A percentile compares a stretch with the other conserved stretches of the same genome.
Evolutionary conservation across 345 rosid genomes (phyloP).

Genomic region (Cardamine occulta): DNA sequence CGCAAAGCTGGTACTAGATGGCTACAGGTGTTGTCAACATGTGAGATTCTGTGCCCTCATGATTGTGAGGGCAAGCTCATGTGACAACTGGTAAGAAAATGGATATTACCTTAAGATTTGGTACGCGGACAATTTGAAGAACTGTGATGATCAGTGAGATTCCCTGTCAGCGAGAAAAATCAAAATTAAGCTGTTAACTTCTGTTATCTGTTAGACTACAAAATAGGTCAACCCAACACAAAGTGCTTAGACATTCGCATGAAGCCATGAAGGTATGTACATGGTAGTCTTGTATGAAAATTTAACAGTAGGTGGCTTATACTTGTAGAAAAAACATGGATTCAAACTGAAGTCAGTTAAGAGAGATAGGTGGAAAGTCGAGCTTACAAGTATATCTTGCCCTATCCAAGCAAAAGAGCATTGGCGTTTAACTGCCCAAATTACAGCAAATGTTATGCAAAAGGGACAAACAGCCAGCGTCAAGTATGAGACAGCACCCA

Average conservation of each 20-base stretch:
- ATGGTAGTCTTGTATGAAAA: neutral
- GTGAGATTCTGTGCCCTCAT: neutral
- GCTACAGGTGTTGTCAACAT: conserved; percentile 1
- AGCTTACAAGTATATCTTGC: conserved; percentile 97
- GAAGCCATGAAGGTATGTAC: neutral
- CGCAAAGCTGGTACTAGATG: conserved; percentile 13
- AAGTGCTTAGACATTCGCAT: neutral
- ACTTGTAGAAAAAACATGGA: conserved; percentile 14
- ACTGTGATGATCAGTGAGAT: conserved; percentile 92
- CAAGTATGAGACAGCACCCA: conserved; percentile 88
- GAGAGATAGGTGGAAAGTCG: conserved; percentile 1
- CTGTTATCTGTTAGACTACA: neutral
- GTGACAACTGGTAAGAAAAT: neutral
- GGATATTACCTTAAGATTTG: conserved; percentile 85
- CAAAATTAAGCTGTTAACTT: conserved; percentile 14
- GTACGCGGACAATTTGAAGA: conserved; percentile 91
- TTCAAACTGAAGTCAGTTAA: conserved; percentile 15
- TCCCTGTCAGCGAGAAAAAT: conserved; percentile 57
- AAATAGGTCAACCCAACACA: neutral
- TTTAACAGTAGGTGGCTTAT: conserved; percentile 10
- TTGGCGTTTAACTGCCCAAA: conserved; percentile 81
- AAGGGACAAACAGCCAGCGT: conserved; percentile 88
- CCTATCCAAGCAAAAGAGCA: conserved; percentile 91
- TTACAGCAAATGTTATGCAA: conserved; percentile 88
- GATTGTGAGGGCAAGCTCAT: neutral